Base-by-base conservation (phyloP, 306 rosid species). In the Quercus ilex region DNA sequence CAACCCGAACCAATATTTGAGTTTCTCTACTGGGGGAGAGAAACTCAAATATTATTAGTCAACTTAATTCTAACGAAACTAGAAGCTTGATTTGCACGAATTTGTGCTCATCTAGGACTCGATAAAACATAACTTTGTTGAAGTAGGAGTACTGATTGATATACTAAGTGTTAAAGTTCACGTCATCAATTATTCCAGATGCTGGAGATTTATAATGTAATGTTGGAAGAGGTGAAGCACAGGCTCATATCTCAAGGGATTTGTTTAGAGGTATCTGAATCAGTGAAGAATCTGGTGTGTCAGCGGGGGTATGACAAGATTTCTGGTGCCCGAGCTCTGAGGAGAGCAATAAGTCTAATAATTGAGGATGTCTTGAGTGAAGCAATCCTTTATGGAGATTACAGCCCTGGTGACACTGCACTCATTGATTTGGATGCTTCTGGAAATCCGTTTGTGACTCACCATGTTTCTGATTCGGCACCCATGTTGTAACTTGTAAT, bases 261-360 rank as follows among this genome's bases (percentile, higher is more conserved):
- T 30, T 81, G 85, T 72, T 49, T 92, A 70, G 87, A 85, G 77
- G 91, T 95, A 43, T 92, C 98, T 63, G 97, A 92, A 70, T 83
- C 97, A 14, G 80, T 95, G 5, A 89, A 87, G 86, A 80, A 85
- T 56, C 87, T 90, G 55, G 85, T 91, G 15, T 90, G 94, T 69
- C 75, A 84, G 63, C 84, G 81, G 83, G 99, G 98, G 8, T 95
- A 92, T 79, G 83, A 90, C 85, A 76, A 83, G 62, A 77, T 74
- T 59, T 92, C 91, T 74, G 99, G 99, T 52, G 99, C 98, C 20
- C 85, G 99, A n/a, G 89, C 92, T 68, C 81, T 95, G 8, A 88
- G 92, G 81, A 87, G 92, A 76, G 98, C 94, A 31, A 78, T 95
- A 71, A 86, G 86, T 67, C 77, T 84, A 59, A 71, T 89, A 38